Base-by-base conservation (phyloP, 805 yeast genomes). In the Barnettozyma vustinii region DNA sequence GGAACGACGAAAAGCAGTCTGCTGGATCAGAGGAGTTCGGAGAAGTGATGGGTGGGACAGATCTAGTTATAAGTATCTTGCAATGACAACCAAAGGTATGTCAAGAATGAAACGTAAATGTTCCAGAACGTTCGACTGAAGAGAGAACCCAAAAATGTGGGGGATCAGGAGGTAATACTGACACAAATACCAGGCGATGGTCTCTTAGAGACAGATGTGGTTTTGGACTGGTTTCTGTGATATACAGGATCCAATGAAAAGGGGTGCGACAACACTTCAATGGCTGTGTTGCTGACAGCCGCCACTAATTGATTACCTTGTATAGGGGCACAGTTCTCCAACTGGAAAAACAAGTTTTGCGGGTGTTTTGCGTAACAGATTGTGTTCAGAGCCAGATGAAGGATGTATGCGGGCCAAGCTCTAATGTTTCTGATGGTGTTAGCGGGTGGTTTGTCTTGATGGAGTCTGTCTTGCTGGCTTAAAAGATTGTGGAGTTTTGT, bases 141-240 rank as follows among this genome's bases (percentile, higher is more conserved):
- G 18, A 15, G 12, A 21, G 7, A 37, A 37, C 5, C 10, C 5
- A 21, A 21, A n/a, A 21, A 6, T 12, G 2, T 5, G 4, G 26
- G 26, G 39, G 15, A 36, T 8, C 10, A 18, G 39, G 37, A 7
- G 19, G 37, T n/a, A 33, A 33, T 10, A 18, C 21, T 18, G 41
- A 37, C 33, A 40, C 20, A 25, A 27, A 40, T 16, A 16, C 35
- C 35, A 26, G 21, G 8, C 4, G 13, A 10, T 23, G 9, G 47
- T 44, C 47, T 44, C 47, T 44, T 30, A 37, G 47, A 44, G 42
- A 44, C 47, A n/a, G 37, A 9, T 44, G 42, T 36, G 26, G 30
- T 18, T 15, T 21, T 23, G 13, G 23, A 27, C 23, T 23, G 40
- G 16, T 15, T 30, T 30, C 3, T 30, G 33, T 30, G 12, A 13